These are phyloP conservation scores for Ophiobolus disseminans DNA, from an alignment of 2,329 filamentous ascomycete genomes.

Conservation along the genomic window DNA sequence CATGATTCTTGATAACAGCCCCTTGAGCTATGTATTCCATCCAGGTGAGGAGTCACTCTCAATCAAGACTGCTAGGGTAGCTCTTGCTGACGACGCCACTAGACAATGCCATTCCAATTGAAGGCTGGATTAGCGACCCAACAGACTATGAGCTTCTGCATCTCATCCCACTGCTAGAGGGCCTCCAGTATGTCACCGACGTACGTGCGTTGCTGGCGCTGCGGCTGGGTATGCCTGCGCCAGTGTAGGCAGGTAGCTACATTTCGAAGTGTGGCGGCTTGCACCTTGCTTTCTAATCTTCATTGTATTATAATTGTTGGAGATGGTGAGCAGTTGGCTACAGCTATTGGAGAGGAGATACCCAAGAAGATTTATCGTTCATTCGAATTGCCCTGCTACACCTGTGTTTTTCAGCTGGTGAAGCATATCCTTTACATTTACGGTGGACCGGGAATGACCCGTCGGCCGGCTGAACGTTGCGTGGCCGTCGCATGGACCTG, in stretches of 20 bases:
- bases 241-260: conserved; percentile 29
- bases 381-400: conserved; percentile 7
- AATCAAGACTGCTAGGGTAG: conserved; percentile 1
- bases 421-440: conserved; percentile 27
- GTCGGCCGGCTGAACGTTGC: conserved; percentile 10
- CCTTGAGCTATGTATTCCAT: conserved; percentile 97
- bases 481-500: conserved; percentile 19
- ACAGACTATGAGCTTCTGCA: conserved; percentile 96
- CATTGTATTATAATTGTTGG: conserved; percentile 41
- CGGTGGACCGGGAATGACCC: conserved; percentile 11
- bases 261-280: conserved; percentile 15
- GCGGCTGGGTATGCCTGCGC: conserved; percentile 75
- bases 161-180: conserved; percentile 89
- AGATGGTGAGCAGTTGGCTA: conserved; percentile 29
- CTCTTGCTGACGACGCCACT: conserved; percentile 21
- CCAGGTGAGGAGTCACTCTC: conserved; percentile 72
- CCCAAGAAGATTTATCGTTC: conserved; percentile 37
- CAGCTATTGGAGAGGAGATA: conserved; percentile 44
- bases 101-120: conserved; percentile 99
- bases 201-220: conserved; percentile 89
- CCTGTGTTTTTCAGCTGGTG: conserved; percentile 7
- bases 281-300: conserved; percentile 36
- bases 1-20: conserved; percentile 98
- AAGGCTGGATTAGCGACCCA: conserved; percentile 98
- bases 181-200: conserved; percentile 94